phyloP scores from a whole-genome alignment of 1,284 basidiomycete genomes.

The Boletus semigastroideus region DNA sequence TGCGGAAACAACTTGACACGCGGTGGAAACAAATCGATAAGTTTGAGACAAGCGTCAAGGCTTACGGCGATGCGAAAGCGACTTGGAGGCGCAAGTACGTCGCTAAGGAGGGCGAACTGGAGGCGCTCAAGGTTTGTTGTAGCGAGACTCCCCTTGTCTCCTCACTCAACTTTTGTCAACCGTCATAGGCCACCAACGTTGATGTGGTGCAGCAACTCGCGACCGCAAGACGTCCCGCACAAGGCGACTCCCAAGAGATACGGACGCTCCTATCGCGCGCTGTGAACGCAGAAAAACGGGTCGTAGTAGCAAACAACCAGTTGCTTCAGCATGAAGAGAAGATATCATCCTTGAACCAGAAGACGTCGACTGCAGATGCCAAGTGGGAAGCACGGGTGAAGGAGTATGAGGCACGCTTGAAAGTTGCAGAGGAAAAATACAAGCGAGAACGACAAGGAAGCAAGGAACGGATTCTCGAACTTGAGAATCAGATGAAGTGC shows the following conservation, averaged over 20 bases:
- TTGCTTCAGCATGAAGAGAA: conserved; percentile 81
- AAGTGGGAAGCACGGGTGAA: conserved; percentile 94
- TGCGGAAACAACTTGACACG: conserved; percentile 86
- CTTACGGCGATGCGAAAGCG: conserved; percentile 80
- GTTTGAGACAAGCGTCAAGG: conserved; percentile 87
- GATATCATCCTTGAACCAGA: conserved; percentile 70
- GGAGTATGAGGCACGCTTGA: conserved; percentile 85
- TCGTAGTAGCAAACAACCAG: conserved; percentile 81
- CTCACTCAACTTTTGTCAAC: not conserved
- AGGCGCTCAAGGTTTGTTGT: conserved; percentile 68
- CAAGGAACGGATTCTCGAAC: conserved; percentile 77
- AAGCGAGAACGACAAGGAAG: conserved; percentile 94
- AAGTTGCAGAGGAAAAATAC: conserved; percentile 88
- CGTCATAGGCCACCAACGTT: conserved; percentile 61
- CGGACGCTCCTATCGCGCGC: conserved; percentile 71
- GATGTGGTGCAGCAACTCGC: conserved; percentile 79
- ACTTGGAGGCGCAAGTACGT: conserved; percentile 84
- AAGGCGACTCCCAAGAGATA: conserved; percentile 70
- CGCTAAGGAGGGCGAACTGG: conserved; percentile 86
- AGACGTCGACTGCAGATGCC: conserved; percentile 65
- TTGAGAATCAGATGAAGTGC: conserved; percentile 71
- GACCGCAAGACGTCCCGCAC: conserved; percentile 62
- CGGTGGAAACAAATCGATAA: conserved; percentile 93
- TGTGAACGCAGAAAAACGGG: conserved; percentile 78
- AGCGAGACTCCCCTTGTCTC: not conserved